Conservation (phyloP, 176 grass and related monocot species). For the Eleusine coracana region DNA sequence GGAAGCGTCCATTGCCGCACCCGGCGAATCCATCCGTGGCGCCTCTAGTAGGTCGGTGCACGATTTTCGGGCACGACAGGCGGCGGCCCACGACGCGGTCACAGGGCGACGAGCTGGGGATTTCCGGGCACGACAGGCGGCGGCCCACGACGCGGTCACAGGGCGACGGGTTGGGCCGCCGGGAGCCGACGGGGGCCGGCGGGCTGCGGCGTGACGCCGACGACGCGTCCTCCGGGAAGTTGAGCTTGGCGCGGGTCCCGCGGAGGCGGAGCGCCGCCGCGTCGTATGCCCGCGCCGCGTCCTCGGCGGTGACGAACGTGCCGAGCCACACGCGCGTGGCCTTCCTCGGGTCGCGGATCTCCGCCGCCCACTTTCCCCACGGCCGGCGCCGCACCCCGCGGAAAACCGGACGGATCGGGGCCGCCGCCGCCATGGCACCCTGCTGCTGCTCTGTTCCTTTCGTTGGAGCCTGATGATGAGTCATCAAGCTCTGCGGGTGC, state of each 20-base stretch:
- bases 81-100: not conserved
- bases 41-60: not conserved
- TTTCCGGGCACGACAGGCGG: not conserved
- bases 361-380: constrained; percentile 83
- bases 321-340: constrained; percentile 63
- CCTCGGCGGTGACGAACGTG: constrained; percentile 66
- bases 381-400: constrained; percentile 59
- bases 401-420: constrained; percentile 7
- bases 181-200: not conserved
- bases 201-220: not conserved
- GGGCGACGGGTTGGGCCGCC: not conserved
- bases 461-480: not conserved
- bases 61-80: not conserved
- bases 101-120: not conserved
- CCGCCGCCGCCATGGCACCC: no score
- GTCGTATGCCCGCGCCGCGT: constrained; percentile 65
- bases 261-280: constrained; percentile 53
- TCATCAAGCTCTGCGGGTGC: not conserved
- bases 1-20: not conserved
- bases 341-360: constrained; percentile 69
- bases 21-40: not conserved
- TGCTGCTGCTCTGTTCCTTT: not conserved
- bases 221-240: constrained; percentile 57
- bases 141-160: not conserved
- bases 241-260: constrained; percentile 65